Evolutionary conservation across 192 early-diverging fungal genomes (phyloP).

Genomic region (Coemansia sp.): DNA sequence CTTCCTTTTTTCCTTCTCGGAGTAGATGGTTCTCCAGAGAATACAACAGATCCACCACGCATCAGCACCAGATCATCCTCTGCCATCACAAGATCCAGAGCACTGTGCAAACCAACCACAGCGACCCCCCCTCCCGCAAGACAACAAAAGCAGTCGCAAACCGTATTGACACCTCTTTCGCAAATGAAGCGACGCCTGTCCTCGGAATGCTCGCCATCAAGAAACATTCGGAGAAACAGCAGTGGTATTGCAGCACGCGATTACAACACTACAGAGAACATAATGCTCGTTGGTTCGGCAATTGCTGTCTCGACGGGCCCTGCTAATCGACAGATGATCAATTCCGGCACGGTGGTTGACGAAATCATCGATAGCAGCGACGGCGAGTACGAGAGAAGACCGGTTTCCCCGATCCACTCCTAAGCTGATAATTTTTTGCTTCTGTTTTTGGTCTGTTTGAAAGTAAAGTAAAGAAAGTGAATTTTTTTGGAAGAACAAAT

Average conservation of each 20-base stretch:
- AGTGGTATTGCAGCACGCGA: no score
- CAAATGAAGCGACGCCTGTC: slow-evolving; percentile 16
- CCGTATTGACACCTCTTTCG: slow-evolving; percentile 5
- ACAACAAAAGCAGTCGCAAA: background rate
- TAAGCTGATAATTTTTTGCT: background rate
- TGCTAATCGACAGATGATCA: background rate
- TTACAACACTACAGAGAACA: no score
- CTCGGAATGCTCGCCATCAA: background rate
- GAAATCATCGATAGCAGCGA: slow-evolving; percentile 49
- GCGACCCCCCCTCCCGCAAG: background rate
- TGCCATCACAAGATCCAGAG: background rate
- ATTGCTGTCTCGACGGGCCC: background rate
- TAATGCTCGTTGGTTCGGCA: background rate
- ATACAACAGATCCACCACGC: no score
- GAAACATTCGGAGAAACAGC: no score
- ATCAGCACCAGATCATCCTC: no score
- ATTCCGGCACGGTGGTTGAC: slow-evolving; percentile 1
- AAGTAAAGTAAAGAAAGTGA: background rate
- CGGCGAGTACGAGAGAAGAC: slow-evolving; percentile 15
- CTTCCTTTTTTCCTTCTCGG: background rate
- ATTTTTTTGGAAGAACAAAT: background rate
- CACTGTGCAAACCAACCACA: background rate
- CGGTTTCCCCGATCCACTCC: background rate
- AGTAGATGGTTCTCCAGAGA: no score
- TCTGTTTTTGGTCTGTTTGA: background rate